Percentiles rank a stretch among this genome's conserved stretches.
Conservation (phyloP, 768 basidiomycete species). For the Rhizopogon vinicolor region DNA sequence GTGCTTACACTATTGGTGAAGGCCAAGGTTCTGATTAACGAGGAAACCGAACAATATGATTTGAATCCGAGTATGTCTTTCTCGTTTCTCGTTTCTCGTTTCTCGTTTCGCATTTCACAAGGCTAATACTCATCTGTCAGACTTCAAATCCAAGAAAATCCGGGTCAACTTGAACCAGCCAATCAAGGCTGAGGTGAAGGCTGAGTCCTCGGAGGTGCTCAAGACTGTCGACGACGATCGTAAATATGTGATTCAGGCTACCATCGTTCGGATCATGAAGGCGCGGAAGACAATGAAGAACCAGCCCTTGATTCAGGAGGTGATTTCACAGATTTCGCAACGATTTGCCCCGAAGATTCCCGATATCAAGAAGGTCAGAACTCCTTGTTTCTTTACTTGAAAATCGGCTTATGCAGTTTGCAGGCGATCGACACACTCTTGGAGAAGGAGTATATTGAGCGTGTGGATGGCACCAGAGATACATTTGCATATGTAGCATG, state of each 20-base stretch:
- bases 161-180: constrained; percentile 87
- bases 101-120: not conserved
- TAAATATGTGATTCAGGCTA: constrained; percentile 93
- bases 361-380: constrained; percentile 87
- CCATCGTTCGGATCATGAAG: constrained; percentile 95
- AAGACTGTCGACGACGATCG: constrained; percentile 96
- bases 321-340: constrained; percentile 82
- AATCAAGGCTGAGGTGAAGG: constrained; percentile 92
- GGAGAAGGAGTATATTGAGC: constrained; percentile 97
- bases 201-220: constrained; percentile 82
- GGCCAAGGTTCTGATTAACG: constrained; percentile 84
- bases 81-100: not conserved
- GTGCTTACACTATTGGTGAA: constrained; percentile 63
- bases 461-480: constrained; percentile 84
- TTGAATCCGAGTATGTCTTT: constrained; percentile 68
- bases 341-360: constrained; percentile 90
- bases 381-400: not conserved
- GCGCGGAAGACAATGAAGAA: constrained; percentile 94
- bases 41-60: constrained; percentile 87
- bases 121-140: constrained; percentile 29
- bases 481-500: constrained; percentile 41
- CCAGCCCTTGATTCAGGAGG: constrained; percentile 83
- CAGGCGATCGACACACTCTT: constrained; percentile 87
- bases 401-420: constrained; percentile 5
- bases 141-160: constrained; percentile 92